Base-by-base conservation (phyloP, 129 eudicot species). In the Flaveria ramosissima region DNA sequence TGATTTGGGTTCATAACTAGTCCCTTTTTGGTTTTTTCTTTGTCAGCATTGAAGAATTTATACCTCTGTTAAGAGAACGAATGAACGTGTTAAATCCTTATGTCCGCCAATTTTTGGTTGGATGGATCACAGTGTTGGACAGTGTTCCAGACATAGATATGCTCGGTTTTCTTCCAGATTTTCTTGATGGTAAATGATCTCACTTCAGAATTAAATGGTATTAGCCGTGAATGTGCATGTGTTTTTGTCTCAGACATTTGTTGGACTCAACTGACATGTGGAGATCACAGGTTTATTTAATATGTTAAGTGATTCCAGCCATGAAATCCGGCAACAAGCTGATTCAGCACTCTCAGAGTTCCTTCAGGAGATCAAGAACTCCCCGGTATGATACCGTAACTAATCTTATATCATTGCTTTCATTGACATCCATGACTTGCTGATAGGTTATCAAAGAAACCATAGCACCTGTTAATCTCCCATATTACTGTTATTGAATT, bases 141-240 rank as follows among this genome's bases (percentile, higher is more conserved):
- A 91, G 98, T 84, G 98, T 94, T 83, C 98, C 97, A 16, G 98
- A 91, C 76, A 91, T 94, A 36, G 98, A 94, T 76, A 94, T 91
- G 96, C 83, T 94, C 57, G 98, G 98, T 32, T 94, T 91, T 80
- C 98, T 94, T 84, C 98, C 98, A 71, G 97, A 94, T 94, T 94
- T 94, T 83, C 98, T 94, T 83, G 98, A 94, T 84, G 98, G 97
- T 94, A 88, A 83, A 80, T 78, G 48, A 36, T 74, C 84, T 84
- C 30, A 59, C 63, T 52, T 62, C 72, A 74, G 51, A 48, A n/a
- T 77, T 80, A 64, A 73, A 71, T 56, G 79, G 73, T 73, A 51
- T 74, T 72, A 70, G 19, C 32, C 47, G 73, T 70, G 48, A 48
- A 65, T 41, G 24, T 20, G 30, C 71, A 78, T 71, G 48, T 64